A percentile compares a stretch with the other conserved stretches of the same genome.
Evolutionary conservation across 352 stramenopile species (phyloP).

Genomic region (Globisporangium iwayamae): DNA sequence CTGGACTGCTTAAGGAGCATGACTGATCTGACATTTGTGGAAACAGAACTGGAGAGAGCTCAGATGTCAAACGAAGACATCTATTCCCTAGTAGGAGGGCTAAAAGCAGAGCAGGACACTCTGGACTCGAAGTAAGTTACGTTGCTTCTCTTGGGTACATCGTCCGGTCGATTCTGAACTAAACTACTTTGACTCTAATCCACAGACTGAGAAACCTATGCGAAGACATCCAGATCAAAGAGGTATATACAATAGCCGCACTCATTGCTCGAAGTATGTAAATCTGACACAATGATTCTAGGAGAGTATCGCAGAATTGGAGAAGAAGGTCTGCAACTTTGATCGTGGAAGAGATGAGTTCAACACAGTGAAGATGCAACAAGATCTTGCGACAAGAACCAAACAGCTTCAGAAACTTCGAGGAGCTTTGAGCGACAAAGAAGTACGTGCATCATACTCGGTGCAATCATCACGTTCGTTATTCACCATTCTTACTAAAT

Average conservation of each 20-base stretch:
- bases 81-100: constrained; percentile 27
- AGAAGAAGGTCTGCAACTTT: constrained; percentile 20
- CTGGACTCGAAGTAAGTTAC: constrained; percentile 28
- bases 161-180: background rate
- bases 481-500: background rate
- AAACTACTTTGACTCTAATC: background rate
- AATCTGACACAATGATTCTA: constrained; percentile 19
- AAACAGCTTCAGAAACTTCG: constrained; percentile 7
- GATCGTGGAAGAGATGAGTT: constrained; percentile 6
- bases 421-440: constrained; percentile 10
- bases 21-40: constrained; percentile 1
- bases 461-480: background rate
- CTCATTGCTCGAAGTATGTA: background rate
- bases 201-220: constrained; percentile 29
- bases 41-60: constrained; percentile 36
- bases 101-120: constrained; percentile 24
- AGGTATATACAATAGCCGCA: constrained; percentile 16
- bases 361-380: constrained; percentile 9
- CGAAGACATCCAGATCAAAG: constrained; percentile 24
- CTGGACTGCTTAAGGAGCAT: background rate
- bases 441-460: constrained; percentile 2
- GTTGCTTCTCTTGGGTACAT: background rate
- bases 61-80: constrained; percentile 52
- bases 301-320: constrained; percentile 30
- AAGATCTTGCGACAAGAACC: constrained; percentile 9